Percentiles rank a stretch among this genome's conserved stretches.
These are phyloP conservation scores for Linnemannia hyalina DNA, from an alignment of 192 early-diverging fungal genomes.

Conservation along the genomic window DNA sequence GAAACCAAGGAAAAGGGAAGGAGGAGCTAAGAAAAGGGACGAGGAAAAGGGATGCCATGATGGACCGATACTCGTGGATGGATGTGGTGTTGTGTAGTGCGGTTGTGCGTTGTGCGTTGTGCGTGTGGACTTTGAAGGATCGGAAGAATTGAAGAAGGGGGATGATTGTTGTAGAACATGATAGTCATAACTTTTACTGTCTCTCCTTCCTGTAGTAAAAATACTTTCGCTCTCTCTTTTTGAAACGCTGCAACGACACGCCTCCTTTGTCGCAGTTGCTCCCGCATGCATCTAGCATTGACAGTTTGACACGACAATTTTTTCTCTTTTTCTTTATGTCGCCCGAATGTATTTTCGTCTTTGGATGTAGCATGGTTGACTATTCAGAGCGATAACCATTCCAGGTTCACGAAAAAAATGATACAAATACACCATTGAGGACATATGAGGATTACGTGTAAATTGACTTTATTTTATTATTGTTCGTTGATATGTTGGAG, in stretches of 20 bases:
- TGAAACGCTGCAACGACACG: not conserved
- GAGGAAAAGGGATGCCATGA: not conserved
- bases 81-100: not conserved
- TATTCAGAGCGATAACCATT: too few species aligned
- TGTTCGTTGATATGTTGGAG: not conserved
- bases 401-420: too few species aligned
- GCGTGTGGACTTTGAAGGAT: not conserved
- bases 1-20: not conserved
- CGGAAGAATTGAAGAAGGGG: not conserved
- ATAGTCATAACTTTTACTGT: not conserved
- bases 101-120: too few species aligned
- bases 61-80: not conserved
- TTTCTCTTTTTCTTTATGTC: not conserved
- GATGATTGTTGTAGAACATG: not conserved
- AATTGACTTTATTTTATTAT: not conserved
- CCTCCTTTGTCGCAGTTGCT: too few species aligned
- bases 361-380: too few species aligned
- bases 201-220: not conserved
- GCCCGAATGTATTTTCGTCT: too few species aligned
- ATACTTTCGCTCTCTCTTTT: not conserved
- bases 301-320: not conserved
- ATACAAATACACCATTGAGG: too few species aligned
- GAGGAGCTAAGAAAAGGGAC: not conserved
- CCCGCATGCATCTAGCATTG: too few species aligned
- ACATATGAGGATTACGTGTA: too few species aligned